Conservation (phyloP, 1,139 yeast species). For the Waltiozyma solani region DNA sequence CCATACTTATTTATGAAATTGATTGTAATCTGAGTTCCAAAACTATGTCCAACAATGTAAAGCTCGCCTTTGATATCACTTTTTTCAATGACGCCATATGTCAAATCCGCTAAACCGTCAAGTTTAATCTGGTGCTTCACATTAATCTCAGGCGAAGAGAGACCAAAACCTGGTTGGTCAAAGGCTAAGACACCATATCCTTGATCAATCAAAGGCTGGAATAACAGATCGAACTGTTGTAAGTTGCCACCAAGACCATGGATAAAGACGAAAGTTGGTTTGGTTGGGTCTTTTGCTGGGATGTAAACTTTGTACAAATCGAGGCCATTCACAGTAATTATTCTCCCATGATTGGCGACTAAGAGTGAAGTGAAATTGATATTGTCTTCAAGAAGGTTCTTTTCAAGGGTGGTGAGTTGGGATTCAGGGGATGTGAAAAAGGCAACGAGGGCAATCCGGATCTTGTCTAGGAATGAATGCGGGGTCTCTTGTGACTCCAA, state of each 20-base stretch:
- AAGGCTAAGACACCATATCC: slow-evolving; percentile 31
- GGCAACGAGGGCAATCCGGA: too few relatives aligned
- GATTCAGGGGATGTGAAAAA: too few relatives aligned
- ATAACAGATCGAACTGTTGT: slow-evolving; percentile 59
- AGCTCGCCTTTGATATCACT: slow-evolving; percentile 27
- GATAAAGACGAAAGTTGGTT: slow-evolving; percentile 29
- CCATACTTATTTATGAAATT: slow-evolving; percentile 6
- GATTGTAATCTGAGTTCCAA: slow-evolving; percentile 32
- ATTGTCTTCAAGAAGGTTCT: not conserved
- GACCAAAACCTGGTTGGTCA: slow-evolving; percentile 68
- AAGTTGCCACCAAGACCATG: slow-evolving; percentile 71
- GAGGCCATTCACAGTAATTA: not conserved
- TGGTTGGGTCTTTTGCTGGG: not conserved
- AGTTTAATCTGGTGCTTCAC: slow-evolving; percentile 11
- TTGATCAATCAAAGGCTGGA: slow-evolving; percentile 41
- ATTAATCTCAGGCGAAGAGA: slow-evolving; percentile 24
- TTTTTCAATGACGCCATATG: slow-evolving; percentile 22
- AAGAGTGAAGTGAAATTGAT: not conserved
- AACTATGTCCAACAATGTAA: slow-evolving; percentile 47
- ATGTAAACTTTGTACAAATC: not conserved
- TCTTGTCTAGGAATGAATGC: too few relatives aligned
- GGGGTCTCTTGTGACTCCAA: too few relatives aligned
- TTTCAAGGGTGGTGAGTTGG: not conserved
- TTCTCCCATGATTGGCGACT: not conserved
- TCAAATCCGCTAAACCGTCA: slow-evolving; percentile 11